phyloP scores from a whole-genome alignment of 1,139 yeast genomes.

The Lodderomyces beijingensis region DNA sequence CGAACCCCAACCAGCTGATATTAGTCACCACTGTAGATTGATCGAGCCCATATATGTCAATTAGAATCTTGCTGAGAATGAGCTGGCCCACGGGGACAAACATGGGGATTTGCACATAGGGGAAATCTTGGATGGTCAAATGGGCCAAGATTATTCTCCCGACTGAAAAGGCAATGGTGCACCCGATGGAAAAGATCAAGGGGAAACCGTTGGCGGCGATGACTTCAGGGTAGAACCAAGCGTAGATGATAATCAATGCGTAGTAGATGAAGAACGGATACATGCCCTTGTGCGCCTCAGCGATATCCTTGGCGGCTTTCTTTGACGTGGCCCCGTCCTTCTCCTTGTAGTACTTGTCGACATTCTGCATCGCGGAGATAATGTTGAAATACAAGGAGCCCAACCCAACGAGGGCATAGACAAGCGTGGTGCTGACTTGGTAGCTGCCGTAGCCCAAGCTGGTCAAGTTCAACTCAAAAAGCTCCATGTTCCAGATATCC shows the following conservation, averaged over 20 bases:
- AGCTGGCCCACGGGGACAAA: conserved; percentile 61
- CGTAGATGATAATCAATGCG: conserved; percentile 44
- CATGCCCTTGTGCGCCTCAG: conserved; percentile 57
- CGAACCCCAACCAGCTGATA: conserved; percentile 69
- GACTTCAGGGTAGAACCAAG: conserved; percentile 47
- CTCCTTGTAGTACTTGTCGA: conserved; percentile 45
- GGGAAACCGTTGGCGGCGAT: conserved; percentile 51
- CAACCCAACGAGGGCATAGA: conserved; percentile 48
- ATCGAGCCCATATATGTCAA: conserved; percentile 35
- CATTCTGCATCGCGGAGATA: conserved; percentile 69
- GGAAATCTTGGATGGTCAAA: conserved; percentile 75
- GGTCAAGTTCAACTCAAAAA: conserved; percentile 30
- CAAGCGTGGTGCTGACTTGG: conserved; percentile 33
- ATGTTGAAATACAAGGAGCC: conserved; percentile 67
- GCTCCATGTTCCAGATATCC: conserved; percentile 53
- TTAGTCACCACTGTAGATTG: conserved; percentile 38
- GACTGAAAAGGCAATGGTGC: conserved; percentile 75
- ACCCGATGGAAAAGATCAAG: conserved; percentile 63
- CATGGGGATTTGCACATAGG: conserved; percentile 66
- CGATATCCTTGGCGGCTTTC: conserved; percentile 22
- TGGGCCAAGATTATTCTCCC: conserved; percentile 90
- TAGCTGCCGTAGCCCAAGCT: conserved; percentile 25
- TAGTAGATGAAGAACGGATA: conserved; percentile 71
- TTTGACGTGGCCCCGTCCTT: conserved; percentile 15
- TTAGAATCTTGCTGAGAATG: conserved; percentile 35